phyloP scores from a whole-genome alignment of 2,329 filamentous ascomycete genomes.

The Ilyonectria destructans region DNA sequence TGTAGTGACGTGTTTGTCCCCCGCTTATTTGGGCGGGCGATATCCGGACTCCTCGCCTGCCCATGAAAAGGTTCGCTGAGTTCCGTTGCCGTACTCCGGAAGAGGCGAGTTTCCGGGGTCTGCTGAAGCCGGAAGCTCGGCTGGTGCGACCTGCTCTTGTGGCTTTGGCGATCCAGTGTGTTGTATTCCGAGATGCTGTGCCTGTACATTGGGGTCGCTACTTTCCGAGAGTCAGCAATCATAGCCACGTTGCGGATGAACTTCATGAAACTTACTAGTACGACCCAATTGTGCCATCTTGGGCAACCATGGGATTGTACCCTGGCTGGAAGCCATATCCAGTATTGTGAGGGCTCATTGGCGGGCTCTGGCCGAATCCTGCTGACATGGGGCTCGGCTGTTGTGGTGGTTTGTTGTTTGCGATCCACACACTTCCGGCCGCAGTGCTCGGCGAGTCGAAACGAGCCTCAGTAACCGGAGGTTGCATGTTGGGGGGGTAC shows the following conservation, averaged over 20 bases:
- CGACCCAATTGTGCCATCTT: conserved; percentile 43
- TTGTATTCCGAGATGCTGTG: conserved; percentile 35
- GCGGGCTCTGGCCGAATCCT: conserved; percentile 51
- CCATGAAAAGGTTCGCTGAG: conserved; percentile 51
- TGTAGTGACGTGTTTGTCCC: background rate
- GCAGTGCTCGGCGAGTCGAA: conserved; percentile 39
- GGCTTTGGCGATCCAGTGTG: conserved; percentile 41
- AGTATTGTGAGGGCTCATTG: conserved; percentile 54
- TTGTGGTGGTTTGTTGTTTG: conserved; percentile 42
- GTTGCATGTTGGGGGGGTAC: conserved; percentile 6
- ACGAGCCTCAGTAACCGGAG: conserved; percentile 38
- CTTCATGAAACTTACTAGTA: conserved; percentile 49
- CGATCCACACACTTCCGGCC: conserved; percentile 39
- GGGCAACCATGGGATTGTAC: conserved; percentile 35
- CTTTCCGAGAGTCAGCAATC: conserved; percentile 22
- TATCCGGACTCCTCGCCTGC: conserved; percentile 49
- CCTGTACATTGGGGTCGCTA: conserved; percentile 37
- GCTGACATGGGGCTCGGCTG: conserved; percentile 45
- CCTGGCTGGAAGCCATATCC: conserved; percentile 41
- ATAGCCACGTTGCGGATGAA: background rate
- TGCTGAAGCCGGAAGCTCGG: conserved; percentile 55
- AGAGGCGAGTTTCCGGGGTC: conserved; percentile 54
- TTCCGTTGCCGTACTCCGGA: conserved; percentile 51
- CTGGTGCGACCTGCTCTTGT: conserved; percentile 40
- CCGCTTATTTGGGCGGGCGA: conserved; percentile 41